A percentile compares a stretch with the other conserved stretches of the same genome.
phyloP scores from a whole-genome alignment of 1,284 basidiomycete species.

The Moesziomyces sp. region DNA sequence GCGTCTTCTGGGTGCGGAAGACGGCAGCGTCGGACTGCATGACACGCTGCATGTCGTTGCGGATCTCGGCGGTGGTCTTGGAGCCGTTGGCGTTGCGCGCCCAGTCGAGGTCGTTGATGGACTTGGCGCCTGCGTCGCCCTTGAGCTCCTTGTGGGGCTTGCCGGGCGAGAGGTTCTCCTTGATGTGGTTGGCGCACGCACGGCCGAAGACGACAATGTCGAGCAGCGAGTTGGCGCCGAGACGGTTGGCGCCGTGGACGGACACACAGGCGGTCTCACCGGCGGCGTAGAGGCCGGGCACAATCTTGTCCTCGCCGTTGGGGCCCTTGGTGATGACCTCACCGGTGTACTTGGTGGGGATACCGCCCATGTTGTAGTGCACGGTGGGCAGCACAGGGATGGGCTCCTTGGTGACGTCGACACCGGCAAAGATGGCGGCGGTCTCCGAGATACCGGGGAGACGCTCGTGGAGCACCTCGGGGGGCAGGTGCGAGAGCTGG shows the following conservation, averaged over 20 bases:
- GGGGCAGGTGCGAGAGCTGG: slow-evolving; percentile 95
- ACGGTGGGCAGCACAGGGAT: slow-evolving; percentile 72
- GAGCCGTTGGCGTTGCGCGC: slow-evolving; percentile 81
- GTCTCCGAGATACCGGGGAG: slow-evolving; percentile 99
- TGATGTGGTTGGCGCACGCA: slow-evolving; percentile 97
- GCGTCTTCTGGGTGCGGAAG: slow-evolving; percentile 82
- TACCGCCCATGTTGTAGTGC: slow-evolving; percentile 85
- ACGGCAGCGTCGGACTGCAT: slow-evolving; percentile 80
- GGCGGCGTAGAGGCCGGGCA: slow-evolving; percentile 97
- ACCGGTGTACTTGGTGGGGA: slow-evolving; percentile 98
- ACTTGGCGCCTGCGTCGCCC: slow-evolving; percentile 85
- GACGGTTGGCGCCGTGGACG: slow-evolving; percentile 98
- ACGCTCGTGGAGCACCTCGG: slow-evolving; percentile 95
- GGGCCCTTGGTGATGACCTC: slow-evolving; percentile 79
- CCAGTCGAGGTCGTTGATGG: slow-evolving; percentile 89
- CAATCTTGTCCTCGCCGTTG: slow-evolving; percentile 87
- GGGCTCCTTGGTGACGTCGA: slow-evolving; percentile 99
- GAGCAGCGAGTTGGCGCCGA: slow-evolving; percentile 97
- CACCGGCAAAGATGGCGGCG: slow-evolving; percentile 97
- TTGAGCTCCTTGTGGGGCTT: slow-evolving; percentile 90
- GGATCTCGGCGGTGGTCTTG: slow-evolving; percentile 87
- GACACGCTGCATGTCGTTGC: slow-evolving; percentile 96
- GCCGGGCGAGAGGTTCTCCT: slow-evolving; percentile 87
- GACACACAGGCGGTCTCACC: slow-evolving; percentile 99
- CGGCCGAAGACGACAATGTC: slow-evolving; percentile 99